Evolutionary conservation across 768 basidiomycete genomes (phyloP).

Genomic region (Collybia sordida): DNA sequence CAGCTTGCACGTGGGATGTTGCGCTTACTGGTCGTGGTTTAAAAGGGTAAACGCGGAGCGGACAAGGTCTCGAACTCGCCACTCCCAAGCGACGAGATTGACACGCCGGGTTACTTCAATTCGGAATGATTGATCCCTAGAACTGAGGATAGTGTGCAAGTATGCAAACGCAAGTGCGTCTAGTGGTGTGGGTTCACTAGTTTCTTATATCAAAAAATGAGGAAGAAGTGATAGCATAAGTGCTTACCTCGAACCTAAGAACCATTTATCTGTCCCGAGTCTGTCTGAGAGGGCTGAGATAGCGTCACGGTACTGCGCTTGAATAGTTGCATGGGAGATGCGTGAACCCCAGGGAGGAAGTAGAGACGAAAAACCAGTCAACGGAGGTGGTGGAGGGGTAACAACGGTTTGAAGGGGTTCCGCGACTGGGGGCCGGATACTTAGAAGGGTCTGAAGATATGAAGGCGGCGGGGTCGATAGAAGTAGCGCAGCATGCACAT

Average conservation of each 20-base stretch:
- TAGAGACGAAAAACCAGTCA: conserved; percentile 65
- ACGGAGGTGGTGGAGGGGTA: conserved; percentile 65
- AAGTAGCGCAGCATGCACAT: conserved; percentile 76
- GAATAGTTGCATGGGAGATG: conserved; percentile 48
- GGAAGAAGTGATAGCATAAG: background rate
- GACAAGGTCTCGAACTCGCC: conserved; percentile 59
- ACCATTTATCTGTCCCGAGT: conserved; percentile 77
- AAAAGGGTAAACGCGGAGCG: conserved; percentile 43
- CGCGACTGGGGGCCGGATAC: conserved; percentile 27
- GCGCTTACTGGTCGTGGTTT: conserved; percentile 3
- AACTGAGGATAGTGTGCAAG: conserved; percentile 62
- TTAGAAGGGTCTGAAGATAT: conserved; percentile 41
- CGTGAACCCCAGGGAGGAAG: conserved; percentile 62
- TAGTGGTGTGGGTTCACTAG: conserved; percentile 72
- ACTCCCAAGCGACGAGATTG: conserved; percentile 84
- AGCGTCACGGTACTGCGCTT: conserved; percentile 67
- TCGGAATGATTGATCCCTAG: conserved; percentile 39
- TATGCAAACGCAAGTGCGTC: conserved; percentile 86
- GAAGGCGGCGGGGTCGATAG: conserved; percentile 47
- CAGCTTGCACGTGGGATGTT: background rate
- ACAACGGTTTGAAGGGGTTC: conserved; percentile 49
- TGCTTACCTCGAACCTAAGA: conserved; percentile 68
- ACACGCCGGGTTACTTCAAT: conserved; percentile 68
- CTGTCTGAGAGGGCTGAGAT: conserved; percentile 73
- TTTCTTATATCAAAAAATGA: background rate